Evolutionary conservation across 2,329 filamentous ascomycete species (phyloP).

Genomic region (Pseudomassariella vexata): DNA sequence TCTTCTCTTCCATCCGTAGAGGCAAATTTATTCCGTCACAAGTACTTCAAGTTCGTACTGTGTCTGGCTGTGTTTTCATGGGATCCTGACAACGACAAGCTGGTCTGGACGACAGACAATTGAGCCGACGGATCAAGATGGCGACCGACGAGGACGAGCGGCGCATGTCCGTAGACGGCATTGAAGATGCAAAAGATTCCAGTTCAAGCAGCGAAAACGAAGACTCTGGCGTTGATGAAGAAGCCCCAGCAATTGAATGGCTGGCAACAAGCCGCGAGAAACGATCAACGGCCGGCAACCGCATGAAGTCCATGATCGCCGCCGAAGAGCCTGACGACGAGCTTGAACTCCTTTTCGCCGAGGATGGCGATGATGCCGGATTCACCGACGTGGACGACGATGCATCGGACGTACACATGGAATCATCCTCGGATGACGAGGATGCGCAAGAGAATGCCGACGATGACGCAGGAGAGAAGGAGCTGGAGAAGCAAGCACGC

Average conservation of each 20-base stretch:
- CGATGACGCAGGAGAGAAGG: constrained; percentile 81
- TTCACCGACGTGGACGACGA: constrained; percentile 64
- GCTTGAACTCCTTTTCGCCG: constrained; percentile 70
- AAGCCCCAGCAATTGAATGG: constrained; percentile 49
- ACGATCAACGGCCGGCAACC: constrained; percentile 77
- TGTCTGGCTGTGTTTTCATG: too few species aligned
- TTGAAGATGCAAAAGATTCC: constrained; percentile 25
- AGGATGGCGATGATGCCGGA: constrained; percentile 63
- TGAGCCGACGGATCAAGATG: too few species aligned
- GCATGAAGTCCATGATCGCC: constrained; percentile 72
- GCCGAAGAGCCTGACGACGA: constrained; percentile 65
- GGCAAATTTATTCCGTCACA: too few species aligned
- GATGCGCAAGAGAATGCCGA: constrained; percentile 65
- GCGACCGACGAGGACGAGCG: constrained; percentile 35
- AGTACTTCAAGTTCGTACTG: too few species aligned
- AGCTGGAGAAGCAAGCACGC: constrained; percentile 72
- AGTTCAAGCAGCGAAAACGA: constrained; percentile 31
- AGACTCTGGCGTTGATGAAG: constrained; percentile 20
- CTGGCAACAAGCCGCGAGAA: constrained; percentile 68
- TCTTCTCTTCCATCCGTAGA: too few species aligned
- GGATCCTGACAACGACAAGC: too few species aligned
- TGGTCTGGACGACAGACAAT: too few species aligned
- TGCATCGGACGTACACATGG: constrained; percentile 75
- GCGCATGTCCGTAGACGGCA: constrained; percentile 25
- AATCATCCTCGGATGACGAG: constrained; percentile 78